Evolutionary conservation across 192 early-diverging fungal species (phyloP).

Genomic region (Backusella westeae): DNA sequence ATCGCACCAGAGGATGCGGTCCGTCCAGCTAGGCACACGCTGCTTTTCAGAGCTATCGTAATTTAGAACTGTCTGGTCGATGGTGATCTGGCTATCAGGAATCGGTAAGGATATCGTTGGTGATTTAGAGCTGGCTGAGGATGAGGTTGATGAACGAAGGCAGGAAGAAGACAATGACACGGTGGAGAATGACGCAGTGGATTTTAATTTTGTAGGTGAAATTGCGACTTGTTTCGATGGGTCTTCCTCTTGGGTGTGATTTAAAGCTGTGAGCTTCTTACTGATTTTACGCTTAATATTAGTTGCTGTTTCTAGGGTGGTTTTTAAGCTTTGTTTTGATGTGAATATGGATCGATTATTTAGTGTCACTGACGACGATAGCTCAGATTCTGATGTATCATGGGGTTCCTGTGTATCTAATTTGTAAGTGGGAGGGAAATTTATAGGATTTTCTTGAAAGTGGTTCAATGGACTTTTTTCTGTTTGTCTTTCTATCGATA

Average conservation of each 20-base stretch:
- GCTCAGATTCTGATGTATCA: slow-evolving; percentile 10
- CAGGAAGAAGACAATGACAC: not conserved
- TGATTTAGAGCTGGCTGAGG: not conserved
- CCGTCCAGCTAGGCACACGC: slow-evolving; percentile 49
- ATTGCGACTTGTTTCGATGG: not conserved
- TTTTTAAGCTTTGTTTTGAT: slow-evolving; percentile 3
- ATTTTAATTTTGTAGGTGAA: not conserved
- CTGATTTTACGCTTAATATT: not conserved
- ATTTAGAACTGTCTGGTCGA: not conserved
- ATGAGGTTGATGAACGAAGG: not conserved
- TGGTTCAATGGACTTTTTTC: slow-evolving; percentile 19
- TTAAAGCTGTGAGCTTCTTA: not conserved
- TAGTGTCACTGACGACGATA: slow-evolving; percentile 5
- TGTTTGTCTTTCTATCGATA: slow-evolving; percentile 29
- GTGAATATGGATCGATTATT: not conserved
- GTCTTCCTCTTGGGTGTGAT: not conserved
- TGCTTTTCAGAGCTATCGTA: slow-evolving; percentile 48
- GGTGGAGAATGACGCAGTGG: not conserved
- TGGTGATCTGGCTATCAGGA: not conserved
- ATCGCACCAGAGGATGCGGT: slow-evolving; percentile 46
- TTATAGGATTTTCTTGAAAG: slow-evolving; percentile 67
- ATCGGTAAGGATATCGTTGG: not conserved
- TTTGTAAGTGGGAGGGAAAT: slow-evolving; percentile 80
- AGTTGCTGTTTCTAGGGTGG: not conserved
- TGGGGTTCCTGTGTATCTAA: slow-evolving; percentile 46